Evolutionary conservation across 345 rosid genomes (phyloP).

Genomic region (Boechera retrofracta): DNA sequence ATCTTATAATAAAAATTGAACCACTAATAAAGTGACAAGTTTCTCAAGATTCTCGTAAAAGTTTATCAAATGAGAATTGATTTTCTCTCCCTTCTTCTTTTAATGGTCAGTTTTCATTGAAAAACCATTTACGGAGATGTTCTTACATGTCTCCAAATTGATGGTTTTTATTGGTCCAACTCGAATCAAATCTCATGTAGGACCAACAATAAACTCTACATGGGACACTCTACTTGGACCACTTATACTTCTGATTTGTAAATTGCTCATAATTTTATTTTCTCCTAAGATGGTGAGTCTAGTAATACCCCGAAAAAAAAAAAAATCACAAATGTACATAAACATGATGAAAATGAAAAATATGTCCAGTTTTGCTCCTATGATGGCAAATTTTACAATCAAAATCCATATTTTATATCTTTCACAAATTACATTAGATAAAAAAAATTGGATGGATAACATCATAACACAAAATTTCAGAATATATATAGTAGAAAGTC

Average conservation of each 20-base stretch:
- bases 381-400: background rate
- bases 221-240: too few species aligned
- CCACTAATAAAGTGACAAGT: too few species aligned
- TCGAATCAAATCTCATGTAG: background rate
- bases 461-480: background rate
- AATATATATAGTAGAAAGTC: background rate
- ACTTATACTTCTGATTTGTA: too few species aligned
- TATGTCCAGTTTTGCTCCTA: background rate
- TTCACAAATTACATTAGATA: background rate
- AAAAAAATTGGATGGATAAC: background rate
- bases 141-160: background rate
- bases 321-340: background rate
- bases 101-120: background rate
- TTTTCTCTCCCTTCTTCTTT: too few species aligned
- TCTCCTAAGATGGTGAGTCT: background rate
- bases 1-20: too few species aligned
- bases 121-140: background rate
- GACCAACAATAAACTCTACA: background rate
- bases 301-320: background rate
- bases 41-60: too few species aligned
- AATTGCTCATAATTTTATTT: too few species aligned
- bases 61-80: too few species aligned
- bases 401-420: background rate
- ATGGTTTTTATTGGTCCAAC: background rate
- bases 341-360: background rate